Percentiles rank a stretch among this genome's conserved stretches.
Evolutionary conservation across 306 rosid genomes (phyloP).

Genomic region (Corylus heterophylla): DNA sequence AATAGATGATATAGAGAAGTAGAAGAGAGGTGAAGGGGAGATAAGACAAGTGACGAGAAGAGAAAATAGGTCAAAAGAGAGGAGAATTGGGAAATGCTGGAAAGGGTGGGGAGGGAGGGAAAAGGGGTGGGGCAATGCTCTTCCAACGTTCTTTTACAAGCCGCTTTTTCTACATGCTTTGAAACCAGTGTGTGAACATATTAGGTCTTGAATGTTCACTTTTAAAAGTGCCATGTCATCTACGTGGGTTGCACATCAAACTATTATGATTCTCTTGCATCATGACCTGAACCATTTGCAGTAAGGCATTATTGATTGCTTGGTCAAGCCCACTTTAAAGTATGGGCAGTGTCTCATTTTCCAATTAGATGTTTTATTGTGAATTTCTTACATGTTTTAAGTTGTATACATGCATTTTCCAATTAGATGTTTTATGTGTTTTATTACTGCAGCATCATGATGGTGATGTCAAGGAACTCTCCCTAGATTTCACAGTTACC

Average conservation of each 20-base stretch:
- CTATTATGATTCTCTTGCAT: not conserved
- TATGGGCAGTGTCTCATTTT: conserved; percentile 14
- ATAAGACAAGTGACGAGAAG: not conserved
- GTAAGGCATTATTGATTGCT: conserved; percentile 7
- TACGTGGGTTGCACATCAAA: not conserved
- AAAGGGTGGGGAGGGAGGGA: not conserved
- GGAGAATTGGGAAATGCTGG: not conserved
- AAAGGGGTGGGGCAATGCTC: not conserved
- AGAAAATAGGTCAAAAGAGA: not conserved
- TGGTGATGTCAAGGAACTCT: conserved; percentile 80
- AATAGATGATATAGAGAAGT: not conserved
- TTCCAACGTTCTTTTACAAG: not conserved
- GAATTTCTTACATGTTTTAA: conserved; percentile 6
- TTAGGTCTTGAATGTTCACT: not conserved
- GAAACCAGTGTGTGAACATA: not conserved
- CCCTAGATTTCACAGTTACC: conserved; percentile 90
- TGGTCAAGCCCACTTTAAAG: conserved; percentile 16
- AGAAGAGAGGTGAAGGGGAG: not conserved
- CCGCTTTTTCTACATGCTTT: too few relatives aligned
- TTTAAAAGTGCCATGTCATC: not conserved
- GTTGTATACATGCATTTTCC: conserved; percentile 26
- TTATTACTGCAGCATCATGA: conserved; percentile 70
- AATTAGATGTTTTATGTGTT: conserved; percentile 27
- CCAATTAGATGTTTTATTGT: not conserved
- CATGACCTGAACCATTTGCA: not conserved